Evolutionary conservation across 202 grass and related monocot species (phyloP).

Genomic region (Panicum hallii): DNA sequence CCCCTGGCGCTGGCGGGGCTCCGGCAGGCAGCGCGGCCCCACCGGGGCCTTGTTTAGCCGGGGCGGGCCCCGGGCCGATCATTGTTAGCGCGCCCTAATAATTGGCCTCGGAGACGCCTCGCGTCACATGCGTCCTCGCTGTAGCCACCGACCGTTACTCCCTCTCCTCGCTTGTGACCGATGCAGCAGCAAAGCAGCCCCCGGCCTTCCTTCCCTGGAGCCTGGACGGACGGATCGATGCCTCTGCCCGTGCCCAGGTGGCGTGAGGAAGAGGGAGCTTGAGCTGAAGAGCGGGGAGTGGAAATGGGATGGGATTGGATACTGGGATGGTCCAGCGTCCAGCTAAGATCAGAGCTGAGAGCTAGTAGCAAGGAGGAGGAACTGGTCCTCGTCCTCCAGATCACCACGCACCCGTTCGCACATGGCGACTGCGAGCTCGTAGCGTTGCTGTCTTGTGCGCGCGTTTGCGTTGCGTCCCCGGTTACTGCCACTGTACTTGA

Average conservation of each 20-base stretch:
- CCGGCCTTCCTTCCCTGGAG: too few relatives aligned
- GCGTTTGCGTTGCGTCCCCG: background rate
- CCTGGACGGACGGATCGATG: too few relatives aligned
- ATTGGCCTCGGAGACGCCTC: slow-evolving; percentile 9
- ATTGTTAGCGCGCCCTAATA: slow-evolving; percentile 5
- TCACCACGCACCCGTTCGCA: background rate
- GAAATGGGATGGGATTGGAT: too few relatives aligned
- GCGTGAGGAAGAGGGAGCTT: too few relatives aligned
- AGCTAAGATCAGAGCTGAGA: background rate
- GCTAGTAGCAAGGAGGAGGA: too few relatives aligned
- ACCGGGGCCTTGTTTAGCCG: slow-evolving; percentile 29
- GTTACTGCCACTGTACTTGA: background rate
- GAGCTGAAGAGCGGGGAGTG: too few relatives aligned
- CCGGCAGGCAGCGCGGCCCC: slow-evolving; percentile 39
- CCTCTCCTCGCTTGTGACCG: background rate
- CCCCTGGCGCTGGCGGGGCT: background rate
- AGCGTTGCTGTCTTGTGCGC: too few relatives aligned
- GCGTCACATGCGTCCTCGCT: slow-evolving; percentile 52
- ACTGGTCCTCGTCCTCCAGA: background rate
- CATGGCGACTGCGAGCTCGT: background rate
- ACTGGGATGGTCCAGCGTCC: too few relatives aligned
- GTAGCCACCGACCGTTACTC: slow-evolving; percentile 35
- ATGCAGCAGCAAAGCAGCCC: background rate
- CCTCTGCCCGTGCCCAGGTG: too few relatives aligned
- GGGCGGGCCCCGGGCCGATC: background rate